A percentile compares a stretch with the other conserved stretches of the same genome.
Conservation (phyloP, 2,329 filamentous ascomycete species). For the Coniochaeta sp. region DNA sequence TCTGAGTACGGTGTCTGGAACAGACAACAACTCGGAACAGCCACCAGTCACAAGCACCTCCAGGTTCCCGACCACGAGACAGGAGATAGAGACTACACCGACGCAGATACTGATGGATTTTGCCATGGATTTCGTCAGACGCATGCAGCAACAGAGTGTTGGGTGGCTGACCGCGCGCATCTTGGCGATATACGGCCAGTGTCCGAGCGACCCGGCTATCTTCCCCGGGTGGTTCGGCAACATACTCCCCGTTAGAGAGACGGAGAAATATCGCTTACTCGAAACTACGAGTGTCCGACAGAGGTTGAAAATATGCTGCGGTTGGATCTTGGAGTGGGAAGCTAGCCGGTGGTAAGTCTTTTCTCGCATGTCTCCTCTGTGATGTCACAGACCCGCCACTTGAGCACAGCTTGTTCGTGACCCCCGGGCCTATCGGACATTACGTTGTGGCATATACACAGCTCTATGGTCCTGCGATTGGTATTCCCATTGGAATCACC, state of each 20-base stretch:
- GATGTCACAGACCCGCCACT: background rate
- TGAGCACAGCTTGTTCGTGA: background rate
- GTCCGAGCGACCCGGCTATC: slow-evolving; percentile 64
- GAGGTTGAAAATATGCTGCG: slow-evolving; percentile 72
- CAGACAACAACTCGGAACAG: background rate
- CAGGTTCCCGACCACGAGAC: slow-evolving; percentile 10
- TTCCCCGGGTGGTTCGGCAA: slow-evolving; percentile 92
- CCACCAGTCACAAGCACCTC: background rate
- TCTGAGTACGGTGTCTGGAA: background rate
- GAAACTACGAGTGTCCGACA: slow-evolving; percentile 69
- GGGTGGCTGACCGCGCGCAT: slow-evolving; percentile 70
- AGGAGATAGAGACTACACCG: slow-evolving; percentile 48
- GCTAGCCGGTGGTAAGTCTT: slow-evolving; percentile 59
- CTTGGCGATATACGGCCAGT: slow-evolving; percentile 67
- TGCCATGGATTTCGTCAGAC: slow-evolving; percentile 58
- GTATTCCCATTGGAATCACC: background rate
- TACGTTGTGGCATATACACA: background rate
- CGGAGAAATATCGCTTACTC: slow-evolving; percentile 73
- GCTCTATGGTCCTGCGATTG: background rate
- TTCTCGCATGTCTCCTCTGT: background rate
- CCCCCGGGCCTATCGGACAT: background rate
- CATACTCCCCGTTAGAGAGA: slow-evolving; percentile 67
- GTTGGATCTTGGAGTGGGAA: slow-evolving; percentile 70
- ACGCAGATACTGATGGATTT: slow-evolving; percentile 63
- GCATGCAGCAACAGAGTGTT: slow-evolving; percentile 61